Evolutionary conservation across 169 alveolate species (phyloP).

Genomic region (Plasmodium chabaudi): DNA sequence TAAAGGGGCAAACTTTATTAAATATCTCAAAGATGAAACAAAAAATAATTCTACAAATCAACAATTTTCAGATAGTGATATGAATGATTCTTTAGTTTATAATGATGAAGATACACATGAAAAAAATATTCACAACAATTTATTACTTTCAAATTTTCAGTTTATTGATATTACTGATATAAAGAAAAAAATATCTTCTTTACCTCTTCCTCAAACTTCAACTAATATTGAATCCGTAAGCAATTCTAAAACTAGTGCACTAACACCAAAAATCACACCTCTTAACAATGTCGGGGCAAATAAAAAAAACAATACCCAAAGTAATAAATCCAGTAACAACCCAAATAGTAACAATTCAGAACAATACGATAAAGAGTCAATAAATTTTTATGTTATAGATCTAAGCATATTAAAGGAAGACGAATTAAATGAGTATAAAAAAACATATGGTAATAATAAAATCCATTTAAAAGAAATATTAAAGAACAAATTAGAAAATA

Average conservation of each 20-base stretch:
- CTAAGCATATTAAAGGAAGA: conserved; percentile 42
- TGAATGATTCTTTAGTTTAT: background rate
- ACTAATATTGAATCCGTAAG: too few relatives aligned
- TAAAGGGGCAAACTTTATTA: conserved; percentile 51
- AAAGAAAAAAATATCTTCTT: conserved; percentile 1
- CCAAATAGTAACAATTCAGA: too few relatives aligned
- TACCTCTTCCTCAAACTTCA: background rate
- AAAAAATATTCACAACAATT: conserved; percentile 14
- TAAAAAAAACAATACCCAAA: too few relatives aligned
- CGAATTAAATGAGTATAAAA: conserved; percentile 1
- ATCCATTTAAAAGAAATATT: conserved; percentile 2
- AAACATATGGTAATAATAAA: background rate
- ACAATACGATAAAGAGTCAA: too few relatives aligned
- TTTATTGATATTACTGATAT: conserved; percentile 29
- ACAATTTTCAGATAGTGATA: conserved; percentile 26
- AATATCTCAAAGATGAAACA: conserved; percentile 44
- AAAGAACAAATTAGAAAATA: conserved; percentile 19
- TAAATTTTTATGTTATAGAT: background rate
- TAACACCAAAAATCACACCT: too few relatives aligned
- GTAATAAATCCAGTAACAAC: too few relatives aligned
- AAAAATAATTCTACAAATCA: conserved; percentile 28
- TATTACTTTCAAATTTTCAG: conserved; percentile 36
- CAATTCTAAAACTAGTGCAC: too few relatives aligned
- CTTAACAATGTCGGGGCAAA: too few relatives aligned
- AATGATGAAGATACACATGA: conserved; percentile 25